Conservation (phyloP, 169 alveolate genomes). For the Toxoplasma gondii region DNA sequence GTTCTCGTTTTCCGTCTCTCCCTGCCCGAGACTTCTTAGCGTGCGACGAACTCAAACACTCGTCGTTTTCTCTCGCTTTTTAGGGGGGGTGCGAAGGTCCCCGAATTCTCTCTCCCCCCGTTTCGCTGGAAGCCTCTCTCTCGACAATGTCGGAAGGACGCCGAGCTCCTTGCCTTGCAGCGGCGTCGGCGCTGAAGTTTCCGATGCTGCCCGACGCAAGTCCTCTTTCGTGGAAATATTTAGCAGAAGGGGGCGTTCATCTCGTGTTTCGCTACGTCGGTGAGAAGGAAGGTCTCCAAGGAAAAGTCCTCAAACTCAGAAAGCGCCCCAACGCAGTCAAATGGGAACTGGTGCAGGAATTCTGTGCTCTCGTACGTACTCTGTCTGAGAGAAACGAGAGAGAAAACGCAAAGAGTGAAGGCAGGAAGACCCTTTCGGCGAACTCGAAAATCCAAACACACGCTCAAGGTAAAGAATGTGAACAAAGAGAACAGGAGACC, state of each 20-base stretch:
- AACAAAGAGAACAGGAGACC: too few species aligned
- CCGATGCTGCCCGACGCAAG: neutral
- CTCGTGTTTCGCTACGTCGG: slow-evolving; percentile 28
- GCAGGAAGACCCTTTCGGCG: neutral
- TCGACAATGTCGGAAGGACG: too few species aligned
- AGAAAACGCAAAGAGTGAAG: neutral
- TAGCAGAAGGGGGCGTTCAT: slow-evolving; percentile 18
- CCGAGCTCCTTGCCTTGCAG: neutral
- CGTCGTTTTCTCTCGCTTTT: too few species aligned
- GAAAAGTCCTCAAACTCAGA: neutral
- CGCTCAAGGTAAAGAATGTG: too few species aligned
- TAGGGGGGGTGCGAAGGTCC: too few species aligned
- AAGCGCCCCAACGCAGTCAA: neutral
- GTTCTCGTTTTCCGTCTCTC: too few species aligned
- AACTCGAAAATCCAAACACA: too few species aligned
- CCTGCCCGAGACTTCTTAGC: too few species aligned
- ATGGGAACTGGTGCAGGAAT: neutral
- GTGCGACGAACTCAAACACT: too few species aligned
- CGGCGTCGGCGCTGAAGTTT: neutral
- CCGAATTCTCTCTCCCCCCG: too few species aligned
- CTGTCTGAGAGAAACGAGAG: neutral
- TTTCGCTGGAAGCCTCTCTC: too few species aligned
- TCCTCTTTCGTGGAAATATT: neutral
- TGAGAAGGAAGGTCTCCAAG: neutral
- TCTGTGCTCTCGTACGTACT: neutral